Evolutionary conservation across 805 yeast genomes (phyloP), one percentile per base, ranked within the genome.

Genomic region (Sugiyamaella smithiae): DNA sequence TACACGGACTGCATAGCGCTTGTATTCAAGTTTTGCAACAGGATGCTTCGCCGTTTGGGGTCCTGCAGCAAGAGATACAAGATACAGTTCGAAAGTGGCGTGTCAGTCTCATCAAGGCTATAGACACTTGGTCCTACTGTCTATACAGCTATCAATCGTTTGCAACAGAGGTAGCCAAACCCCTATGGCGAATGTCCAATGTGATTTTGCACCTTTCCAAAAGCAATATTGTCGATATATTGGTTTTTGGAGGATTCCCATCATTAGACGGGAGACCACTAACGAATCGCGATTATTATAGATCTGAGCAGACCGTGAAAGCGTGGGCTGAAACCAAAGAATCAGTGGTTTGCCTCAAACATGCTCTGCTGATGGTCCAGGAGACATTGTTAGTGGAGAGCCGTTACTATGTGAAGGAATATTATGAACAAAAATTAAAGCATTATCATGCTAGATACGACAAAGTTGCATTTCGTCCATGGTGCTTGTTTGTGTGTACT

Each of bases 401-500:
- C 23, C 38, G 22, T 35, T 35, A 35, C 8, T 35, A 35, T 16
- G 38, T 35, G 20, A 35, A 35, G 22, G 38, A 35, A 19, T 35
- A 35, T 7, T 35, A 35, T 7, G 38, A 35, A 19, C 12, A 35
- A 19, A 19, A 19, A 4, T 16, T 35, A 20, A 43, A 52, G 5
- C 44, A 28, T 7, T 52, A 50, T 37, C 36, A 46, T 5, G 61
- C 60, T 6, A 24, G 46, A 4, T 38, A 32, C 5, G 64, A 60
- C 51, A 57, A 59, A 42, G 50, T 60, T 16, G 63, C 61, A 2
- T 51, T 59, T 12, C 45, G 63, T 11, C 64, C 64, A 4, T 60
- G 64, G 64, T 59, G 63, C 36, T 42, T 60, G 23, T 59, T 59
- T 50, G 44, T 60, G 11, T 48, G 54, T 14, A 58, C 62, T n/a